Conservation (phyloP, 192 early-diverging fungal species). For the Spizellomyces punctatus region DNA sequence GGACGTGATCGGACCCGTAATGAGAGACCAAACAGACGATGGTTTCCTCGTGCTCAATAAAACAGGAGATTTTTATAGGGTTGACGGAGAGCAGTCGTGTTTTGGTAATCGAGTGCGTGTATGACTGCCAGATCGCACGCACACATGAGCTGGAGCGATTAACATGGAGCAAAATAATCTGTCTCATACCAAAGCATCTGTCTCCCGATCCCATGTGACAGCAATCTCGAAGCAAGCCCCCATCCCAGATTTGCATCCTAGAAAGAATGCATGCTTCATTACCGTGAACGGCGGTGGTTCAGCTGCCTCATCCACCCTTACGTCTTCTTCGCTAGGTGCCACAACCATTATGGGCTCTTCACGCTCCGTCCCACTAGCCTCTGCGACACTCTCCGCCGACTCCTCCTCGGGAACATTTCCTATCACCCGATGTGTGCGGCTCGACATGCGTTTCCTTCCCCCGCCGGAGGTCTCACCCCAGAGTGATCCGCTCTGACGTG, state of each 20-base stretch:
- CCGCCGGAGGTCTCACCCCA: neutral
- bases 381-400: conserved; percentile 8
- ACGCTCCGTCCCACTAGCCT: neutral
- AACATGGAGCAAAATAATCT: neutral
- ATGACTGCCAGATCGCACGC: conserved; percentile 4
- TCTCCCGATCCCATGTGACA: conserved; percentile 15
- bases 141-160: too few relatives aligned
- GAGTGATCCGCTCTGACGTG: neutral
- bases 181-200: conserved; percentile 9
- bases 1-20: conserved; percentile 19
- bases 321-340: too few relatives aligned
- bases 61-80: conserved; percentile 13
- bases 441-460: conserved; percentile 2
- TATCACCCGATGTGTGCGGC: conserved; percentile 7
- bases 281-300: neutral
- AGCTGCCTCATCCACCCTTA: neutral
- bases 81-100: conserved; percentile 20
- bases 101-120: conserved; percentile 8
- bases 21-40: conserved; percentile 25
- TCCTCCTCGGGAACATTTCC: conserved; percentile 27
- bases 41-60: conserved; percentile 22
- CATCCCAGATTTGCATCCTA: conserved; percentile 21
- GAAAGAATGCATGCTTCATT: conserved; percentile 26
- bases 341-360: neutral
- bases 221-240: conserved; percentile 12